Evolutionary conservation across 306 rosid species (phyloP), one percentile per base, ranked within the genome.

Genomic region (Gillenia trifoliata): DNA sequence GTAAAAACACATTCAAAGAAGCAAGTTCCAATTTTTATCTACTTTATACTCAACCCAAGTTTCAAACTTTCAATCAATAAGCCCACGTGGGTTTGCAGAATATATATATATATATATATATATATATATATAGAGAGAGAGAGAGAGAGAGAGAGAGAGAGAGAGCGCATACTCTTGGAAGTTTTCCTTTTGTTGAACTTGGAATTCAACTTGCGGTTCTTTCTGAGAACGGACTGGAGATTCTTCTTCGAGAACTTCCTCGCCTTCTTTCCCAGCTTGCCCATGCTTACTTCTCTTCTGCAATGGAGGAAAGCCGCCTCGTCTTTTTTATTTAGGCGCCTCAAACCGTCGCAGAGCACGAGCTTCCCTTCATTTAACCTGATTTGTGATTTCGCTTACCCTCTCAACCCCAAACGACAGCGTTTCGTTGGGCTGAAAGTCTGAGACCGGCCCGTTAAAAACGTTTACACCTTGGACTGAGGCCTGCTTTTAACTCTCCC

Each of bases 191-290:
- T 91, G 88, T 94, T 92, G 89, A 94, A 87, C 82, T 72, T 77
- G 34, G 99, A 85, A 40, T 87, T 88, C 36, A 83, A 69, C 84
- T 92, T 89, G 76, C 97, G 87, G 72, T 91, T 76, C 76, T 83
- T 83, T 82, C 84, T 90, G 64, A 69, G 84, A 64, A 94, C 94
- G 19, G 99, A 89, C 82, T 89, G 97, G 29, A 94, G 85, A 75
- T 92, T 91, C 88, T 94, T 94, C 79, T 83, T 94, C 0, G 97
- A 92, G 23, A 94, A 94, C 86, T 94, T 94, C 89, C 97, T 86
- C 17, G 96, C 97, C 73, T 90, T 94, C 89, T 89, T 92, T 52
- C 96, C 99, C 19, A 92, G 81, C 83, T 94, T 94, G 30, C 92
- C 96, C 99, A 93, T 93, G 45, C 68, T 64, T 11, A 63, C 41